Conservation (phyloP, 1,139 yeast species). For the Entelexis paramagnoliae region DNA sequence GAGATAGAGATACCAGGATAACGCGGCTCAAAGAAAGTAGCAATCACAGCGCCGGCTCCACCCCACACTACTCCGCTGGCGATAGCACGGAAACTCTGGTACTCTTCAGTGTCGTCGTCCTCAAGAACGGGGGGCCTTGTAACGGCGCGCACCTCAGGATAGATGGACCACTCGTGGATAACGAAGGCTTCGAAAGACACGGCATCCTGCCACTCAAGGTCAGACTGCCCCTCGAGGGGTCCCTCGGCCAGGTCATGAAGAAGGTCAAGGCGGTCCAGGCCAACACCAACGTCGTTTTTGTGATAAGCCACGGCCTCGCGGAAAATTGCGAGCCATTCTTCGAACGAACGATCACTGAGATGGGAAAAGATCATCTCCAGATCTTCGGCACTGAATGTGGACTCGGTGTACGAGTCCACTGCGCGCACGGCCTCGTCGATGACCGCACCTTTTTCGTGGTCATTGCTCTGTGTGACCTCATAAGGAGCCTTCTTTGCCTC, state of each 20-base stretch:
- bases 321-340: constrained; percentile 36
- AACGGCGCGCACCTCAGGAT: constrained; percentile 43
- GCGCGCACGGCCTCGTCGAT: not conserved
- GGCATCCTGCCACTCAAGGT: constrained; percentile 30
- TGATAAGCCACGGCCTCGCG: constrained; percentile 35
- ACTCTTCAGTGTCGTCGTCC: constrained; percentile 4
- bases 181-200: constrained; percentile 34
- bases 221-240: constrained; percentile 7
- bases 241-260: constrained; percentile 27
- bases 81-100: constrained; percentile 3
- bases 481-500: not conserved
- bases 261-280: constrained; percentile 28
- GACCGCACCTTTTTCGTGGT: not conserved
- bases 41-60: constrained; percentile 44
- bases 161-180: constrained; percentile 40
- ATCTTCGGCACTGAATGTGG: constrained; percentile 8
- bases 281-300: constrained; percentile 39
- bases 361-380: constrained; percentile 16
- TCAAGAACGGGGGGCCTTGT: constrained; percentile 33
- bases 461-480: not conserved
- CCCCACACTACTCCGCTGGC: constrained; percentile 40
- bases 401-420: not conserved
- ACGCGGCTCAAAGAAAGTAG: constrained; percentile 47
- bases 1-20: constrained; percentile 39
- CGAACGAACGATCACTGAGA: constrained; percentile 20